Evolutionary conservation across 75 land plant genomes (phyloP).

Genomic region (Chamaecyparis obtusa): DNA sequence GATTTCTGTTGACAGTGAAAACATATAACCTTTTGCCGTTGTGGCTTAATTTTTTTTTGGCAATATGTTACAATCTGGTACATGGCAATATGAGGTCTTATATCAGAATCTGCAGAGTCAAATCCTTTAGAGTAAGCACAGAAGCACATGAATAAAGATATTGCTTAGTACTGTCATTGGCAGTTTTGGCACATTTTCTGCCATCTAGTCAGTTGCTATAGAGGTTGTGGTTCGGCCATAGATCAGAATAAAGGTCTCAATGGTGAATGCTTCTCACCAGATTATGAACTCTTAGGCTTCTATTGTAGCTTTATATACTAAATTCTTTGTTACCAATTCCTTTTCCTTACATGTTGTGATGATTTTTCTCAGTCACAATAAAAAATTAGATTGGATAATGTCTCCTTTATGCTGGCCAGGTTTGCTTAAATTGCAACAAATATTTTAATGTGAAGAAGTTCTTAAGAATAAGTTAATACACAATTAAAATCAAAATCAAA

Average conservation of each 20-base stretch:
- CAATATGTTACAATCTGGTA: not conserved
- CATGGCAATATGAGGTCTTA: not conserved
- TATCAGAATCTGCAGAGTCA: too few species aligned
- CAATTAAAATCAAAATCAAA: too few species aligned
- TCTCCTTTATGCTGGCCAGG: not conserved
- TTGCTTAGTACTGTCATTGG: not conserved
- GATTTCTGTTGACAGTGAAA: not conserved
- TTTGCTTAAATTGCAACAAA: not conserved
- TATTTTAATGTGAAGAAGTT: not conserved
- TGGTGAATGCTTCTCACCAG: not conserved
- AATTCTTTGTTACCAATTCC: too few species aligned
- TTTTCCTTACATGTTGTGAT: too few species aligned
- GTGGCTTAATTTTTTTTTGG: not conserved
- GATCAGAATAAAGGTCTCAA: not conserved
- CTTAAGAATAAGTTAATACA: not conserved
- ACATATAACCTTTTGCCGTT: not conserved
- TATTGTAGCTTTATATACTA: not conserved
- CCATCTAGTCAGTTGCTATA: not conserved
- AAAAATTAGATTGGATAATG: not conserved
- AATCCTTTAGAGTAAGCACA: not conserved
- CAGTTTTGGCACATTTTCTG: not conserved
- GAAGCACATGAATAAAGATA: not conserved
- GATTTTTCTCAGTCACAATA: not conserved
- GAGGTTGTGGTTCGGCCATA: not conserved
- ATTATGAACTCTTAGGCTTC: not conserved